Evolutionary conservation across 176 grass and related monocot genomes (phyloP).

Genomic region (Cocos nucifera): DNA sequence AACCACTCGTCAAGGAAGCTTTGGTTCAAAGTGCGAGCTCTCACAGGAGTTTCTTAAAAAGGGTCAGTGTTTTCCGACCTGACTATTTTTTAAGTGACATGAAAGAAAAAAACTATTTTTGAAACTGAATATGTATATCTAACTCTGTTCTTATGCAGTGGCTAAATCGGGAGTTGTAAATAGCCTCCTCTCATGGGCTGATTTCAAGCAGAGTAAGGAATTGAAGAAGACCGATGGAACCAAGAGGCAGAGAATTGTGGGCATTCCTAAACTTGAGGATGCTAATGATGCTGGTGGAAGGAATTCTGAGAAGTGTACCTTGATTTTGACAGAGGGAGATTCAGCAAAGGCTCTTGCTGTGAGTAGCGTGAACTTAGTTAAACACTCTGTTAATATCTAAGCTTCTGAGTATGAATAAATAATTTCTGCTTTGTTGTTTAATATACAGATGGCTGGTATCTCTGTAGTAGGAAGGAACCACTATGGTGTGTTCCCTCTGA

Average conservation of each 20-base stretch:
- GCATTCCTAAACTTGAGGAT: conserved; percentile 82
- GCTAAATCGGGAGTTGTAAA: conserved; percentile 41
- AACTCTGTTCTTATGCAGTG: conserved; percentile 31
- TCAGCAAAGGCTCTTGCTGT: conserved; percentile 94
- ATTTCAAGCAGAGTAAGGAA: conserved; percentile 84
- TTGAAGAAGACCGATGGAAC: conserved; percentile 86
- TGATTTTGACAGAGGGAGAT: conserved; percentile 95
- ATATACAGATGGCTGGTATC: conserved; percentile 72
- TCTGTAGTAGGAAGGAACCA: conserved; percentile 53
- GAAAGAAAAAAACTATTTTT: too few species aligned
- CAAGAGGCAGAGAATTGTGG: conserved; percentile 59
- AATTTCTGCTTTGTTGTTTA: background rate
- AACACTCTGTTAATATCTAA: background rate
- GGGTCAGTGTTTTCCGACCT: conserved; percentile 20
- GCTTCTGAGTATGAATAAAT: background rate
- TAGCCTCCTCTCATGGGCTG: conserved; percentile 76
- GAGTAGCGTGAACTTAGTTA: conserved; percentile 15
- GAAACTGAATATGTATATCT: too few species aligned
- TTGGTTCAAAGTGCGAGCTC: conserved; percentile 77
- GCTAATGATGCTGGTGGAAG: conserved; percentile 86
- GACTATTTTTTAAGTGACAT: too few species aligned
- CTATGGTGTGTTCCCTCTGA: conserved; percentile 89
- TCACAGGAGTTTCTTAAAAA: conserved; percentile 54
- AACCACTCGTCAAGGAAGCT: conserved; percentile 74
- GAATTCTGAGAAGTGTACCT: conserved; percentile 59